Percentiles rank a stretch among this genome's conserved stretches.
Conservation (phyloP, 140 eudicot genomes). For the Flaveria floridana region DNA sequence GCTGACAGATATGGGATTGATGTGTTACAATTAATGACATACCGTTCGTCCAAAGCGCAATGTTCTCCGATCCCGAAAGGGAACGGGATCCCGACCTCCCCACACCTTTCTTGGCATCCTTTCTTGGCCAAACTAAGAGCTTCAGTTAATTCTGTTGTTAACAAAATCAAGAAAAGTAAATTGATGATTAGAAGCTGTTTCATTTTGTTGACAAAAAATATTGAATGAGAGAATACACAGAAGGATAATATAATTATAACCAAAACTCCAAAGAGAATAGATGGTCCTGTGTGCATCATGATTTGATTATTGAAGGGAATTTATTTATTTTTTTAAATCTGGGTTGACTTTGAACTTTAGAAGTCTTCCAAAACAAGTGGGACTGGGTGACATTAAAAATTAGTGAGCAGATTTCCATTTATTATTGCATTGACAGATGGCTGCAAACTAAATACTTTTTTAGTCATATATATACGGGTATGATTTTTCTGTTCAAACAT, state of each 20-base stretch:
- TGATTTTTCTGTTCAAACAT: background rate
- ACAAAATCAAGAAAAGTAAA: background rate
- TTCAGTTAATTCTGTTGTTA: slow-evolving; percentile 20
- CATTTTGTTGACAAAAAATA: background rate
- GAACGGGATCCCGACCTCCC: slow-evolving; percentile 21
- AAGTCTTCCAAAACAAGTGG: slow-evolving; percentile 13
- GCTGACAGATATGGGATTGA: slow-evolving; percentile 22
- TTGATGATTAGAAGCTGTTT: background rate
- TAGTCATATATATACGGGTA: background rate
- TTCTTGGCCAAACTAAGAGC: slow-evolving; percentile 18
- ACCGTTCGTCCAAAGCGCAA: slow-evolving; percentile 28
- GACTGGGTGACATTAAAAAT: no score
- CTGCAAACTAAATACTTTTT: background rate
- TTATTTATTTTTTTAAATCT: background rate
- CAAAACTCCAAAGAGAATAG: background rate
- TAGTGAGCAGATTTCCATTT: no score
- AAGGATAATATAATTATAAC: background rate
- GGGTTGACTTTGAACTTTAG: background rate
- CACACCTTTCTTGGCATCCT: slow-evolving; percentile 31
- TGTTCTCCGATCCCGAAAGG: slow-evolving; percentile 29
- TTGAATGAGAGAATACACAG: background rate
- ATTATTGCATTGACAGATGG: background rate
- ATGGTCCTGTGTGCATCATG: background rate
- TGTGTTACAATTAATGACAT: slow-evolving; percentile 19
- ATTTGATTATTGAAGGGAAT: background rate